Evolutionary conservation across 2,329 filamentous ascomycete genomes (phyloP).

Genomic region (Neocatenulostroma microsporum): DNA sequence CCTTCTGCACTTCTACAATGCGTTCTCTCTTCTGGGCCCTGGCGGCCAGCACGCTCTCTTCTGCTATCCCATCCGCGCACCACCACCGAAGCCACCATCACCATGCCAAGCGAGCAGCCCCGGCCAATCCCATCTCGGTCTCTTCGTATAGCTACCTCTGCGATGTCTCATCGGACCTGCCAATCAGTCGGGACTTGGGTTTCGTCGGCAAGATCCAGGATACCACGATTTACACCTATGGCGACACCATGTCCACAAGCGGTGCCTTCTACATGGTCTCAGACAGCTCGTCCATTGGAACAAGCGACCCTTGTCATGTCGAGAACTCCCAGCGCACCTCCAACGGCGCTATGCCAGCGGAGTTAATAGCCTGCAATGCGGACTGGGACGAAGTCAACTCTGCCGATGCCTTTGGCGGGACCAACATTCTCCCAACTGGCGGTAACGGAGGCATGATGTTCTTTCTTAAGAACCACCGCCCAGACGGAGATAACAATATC

Average conservation of each 20-base stretch:
- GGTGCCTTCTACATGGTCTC: conserved; percentile 2
- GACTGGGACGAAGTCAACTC: not conserved
- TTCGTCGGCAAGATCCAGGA: conserved; percentile 1
- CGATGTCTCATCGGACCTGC: conserved; percentile 1
- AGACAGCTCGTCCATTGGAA: conserved; percentile 1
- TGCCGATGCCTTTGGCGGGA: conserved; percentile 2
- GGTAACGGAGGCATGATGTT: not conserved
- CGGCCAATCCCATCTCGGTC: not conserved
- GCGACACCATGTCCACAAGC: not conserved
- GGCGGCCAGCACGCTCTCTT: not conserved
- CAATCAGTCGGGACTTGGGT: not conserved
- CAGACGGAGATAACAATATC: not conserved
- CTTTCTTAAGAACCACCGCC: conserved; percentile 1
- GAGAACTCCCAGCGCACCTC: not conserved
- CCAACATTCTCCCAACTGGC: not conserved
- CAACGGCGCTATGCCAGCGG: not conserved
- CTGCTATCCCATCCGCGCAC: not conserved
- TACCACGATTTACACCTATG: conserved; percentile 2
- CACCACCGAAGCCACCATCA: no score
- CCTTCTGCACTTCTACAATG: not conserved
- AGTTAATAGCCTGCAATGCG: not conserved
- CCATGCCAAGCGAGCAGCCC: not conserved
- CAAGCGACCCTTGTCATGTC: not conserved
- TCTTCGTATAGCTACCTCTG: not conserved
- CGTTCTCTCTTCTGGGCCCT: not conserved